A percentile compares a stretch with the other conserved stretches of the same genome.
Evolutionary conservation across 345 rosid species (phyloP).

Genomic region (Corymbia maculata): DNA sequence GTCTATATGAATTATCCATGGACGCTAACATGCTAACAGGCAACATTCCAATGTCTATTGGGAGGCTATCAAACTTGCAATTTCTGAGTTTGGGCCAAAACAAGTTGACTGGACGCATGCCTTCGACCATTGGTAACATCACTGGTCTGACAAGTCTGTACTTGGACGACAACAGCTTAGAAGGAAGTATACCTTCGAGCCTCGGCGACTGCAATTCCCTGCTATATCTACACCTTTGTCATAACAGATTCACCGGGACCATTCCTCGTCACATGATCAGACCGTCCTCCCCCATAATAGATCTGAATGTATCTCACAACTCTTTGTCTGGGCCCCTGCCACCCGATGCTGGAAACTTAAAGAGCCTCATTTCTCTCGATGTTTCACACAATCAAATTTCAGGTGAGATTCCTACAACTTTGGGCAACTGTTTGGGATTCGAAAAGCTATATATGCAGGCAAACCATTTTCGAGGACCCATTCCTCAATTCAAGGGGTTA

Average conservation of each 20-base stretch:
- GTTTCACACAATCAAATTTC: background rate
- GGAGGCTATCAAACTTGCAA: slow-evolving; percentile 1
- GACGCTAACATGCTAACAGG: background rate
- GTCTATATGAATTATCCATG: background rate
- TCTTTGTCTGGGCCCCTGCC: background rate
- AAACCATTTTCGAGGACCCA: background rate
- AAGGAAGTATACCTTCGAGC: slow-evolving; percentile 6
- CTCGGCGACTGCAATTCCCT: background rate
- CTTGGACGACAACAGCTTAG: background rate
- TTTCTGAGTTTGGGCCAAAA: background rate
- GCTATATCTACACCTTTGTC: background rate
- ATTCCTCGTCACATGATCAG: slow-evolving; percentile 1
- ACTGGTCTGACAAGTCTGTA: background rate
- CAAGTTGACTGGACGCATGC: background rate
- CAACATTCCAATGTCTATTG: background rate
- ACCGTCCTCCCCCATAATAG: background rate
- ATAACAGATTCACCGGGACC: background rate
- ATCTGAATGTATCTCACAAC: background rate
- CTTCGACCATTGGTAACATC: slow-evolving; percentile 2
- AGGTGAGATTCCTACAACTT: background rate
- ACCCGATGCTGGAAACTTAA: background rate
- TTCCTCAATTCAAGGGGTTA: background rate
- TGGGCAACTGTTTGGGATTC: slow-evolving; percentile 2
- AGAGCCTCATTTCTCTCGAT: background rate
- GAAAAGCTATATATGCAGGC: background rate